phyloP scores from a whole-genome alignment of 2,329 filamentous ascomycete species.

The Allantophomopsis lycopodina region DNA sequence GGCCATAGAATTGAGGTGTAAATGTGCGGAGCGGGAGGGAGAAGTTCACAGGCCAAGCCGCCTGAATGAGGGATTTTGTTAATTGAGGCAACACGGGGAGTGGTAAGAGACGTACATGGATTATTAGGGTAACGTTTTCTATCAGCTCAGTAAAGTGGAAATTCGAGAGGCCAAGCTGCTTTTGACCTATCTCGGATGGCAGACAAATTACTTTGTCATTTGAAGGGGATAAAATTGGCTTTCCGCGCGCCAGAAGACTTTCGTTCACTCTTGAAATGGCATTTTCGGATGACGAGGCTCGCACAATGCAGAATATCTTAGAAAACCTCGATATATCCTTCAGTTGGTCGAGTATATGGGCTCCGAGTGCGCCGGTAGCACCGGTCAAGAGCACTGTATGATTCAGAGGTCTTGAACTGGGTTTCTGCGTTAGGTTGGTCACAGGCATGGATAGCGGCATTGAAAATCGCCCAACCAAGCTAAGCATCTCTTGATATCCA shows the following conservation, averaged over 20 bases:
- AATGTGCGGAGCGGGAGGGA: slow-evolving; percentile 40
- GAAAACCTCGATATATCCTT: slow-evolving; percentile 24
- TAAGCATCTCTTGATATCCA: slow-evolving; percentile 22
- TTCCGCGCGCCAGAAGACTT: slow-evolving; percentile 19
- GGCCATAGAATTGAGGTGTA: slow-evolving; percentile 30
- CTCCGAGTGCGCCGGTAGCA: slow-evolving; percentile 34
- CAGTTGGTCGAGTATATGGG: slow-evolving; percentile 30
- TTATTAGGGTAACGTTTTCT: slow-evolving; percentile 31
- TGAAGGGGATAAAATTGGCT: slow-evolving; percentile 14
- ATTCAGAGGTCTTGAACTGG: not conserved
- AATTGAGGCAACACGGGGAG: not conserved
- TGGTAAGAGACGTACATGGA: slow-evolving; percentile 29
- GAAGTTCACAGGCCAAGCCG: slow-evolving; percentile 53
- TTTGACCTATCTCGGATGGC: slow-evolving; percentile 29
- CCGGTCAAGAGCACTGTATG: slow-evolving; percentile 26
- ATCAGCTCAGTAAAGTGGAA: slow-evolving; percentile 25
- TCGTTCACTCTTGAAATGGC: slow-evolving; percentile 28
- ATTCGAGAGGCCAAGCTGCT: slow-evolving; percentile 29
- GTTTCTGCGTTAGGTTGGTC: too few species aligned
- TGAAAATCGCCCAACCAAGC: slow-evolving; percentile 19
- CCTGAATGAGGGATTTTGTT: slow-evolving; percentile 4
- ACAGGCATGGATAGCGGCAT: too few species aligned
- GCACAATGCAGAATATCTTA: slow-evolving; percentile 41
- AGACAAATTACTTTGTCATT: slow-evolving; percentile 29
- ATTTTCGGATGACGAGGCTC: slow-evolving; percentile 26